Conservation (phyloP, 495 filamentous ascomycete genomes). For the Aspergillus indologenus region DNA sequence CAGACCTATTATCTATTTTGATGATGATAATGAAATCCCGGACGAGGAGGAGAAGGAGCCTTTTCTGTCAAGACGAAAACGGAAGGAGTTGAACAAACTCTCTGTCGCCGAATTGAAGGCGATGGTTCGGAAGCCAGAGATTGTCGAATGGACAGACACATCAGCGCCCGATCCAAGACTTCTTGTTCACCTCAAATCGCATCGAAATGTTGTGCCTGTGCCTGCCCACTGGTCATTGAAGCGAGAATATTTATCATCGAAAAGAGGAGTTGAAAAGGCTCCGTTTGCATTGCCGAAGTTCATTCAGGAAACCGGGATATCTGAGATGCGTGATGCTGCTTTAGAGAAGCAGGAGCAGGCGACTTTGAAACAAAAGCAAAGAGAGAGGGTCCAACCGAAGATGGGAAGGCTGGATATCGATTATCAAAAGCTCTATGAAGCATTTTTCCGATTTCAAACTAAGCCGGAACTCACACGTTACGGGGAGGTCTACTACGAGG, state of each 20-base stretch:
- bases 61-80: slow-evolving; percentile 87
- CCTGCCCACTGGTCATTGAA: slow-evolving; percentile 93
- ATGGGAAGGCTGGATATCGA: slow-evolving; percentile 98
- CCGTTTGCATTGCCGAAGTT: slow-evolving; percentile 93
- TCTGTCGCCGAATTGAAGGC: slow-evolving; percentile 95
- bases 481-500: slow-evolving; percentile 97
- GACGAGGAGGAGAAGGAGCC: slow-evolving; percentile 71
- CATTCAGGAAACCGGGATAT: slow-evolving; percentile 94
- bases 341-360: slow-evolving; percentile 92
- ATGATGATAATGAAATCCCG: slow-evolving; percentile 84
- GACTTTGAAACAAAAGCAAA: slow-evolving; percentile 88
- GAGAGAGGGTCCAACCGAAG: slow-evolving; percentile 91
- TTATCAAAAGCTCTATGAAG: slow-evolving; percentile 96
- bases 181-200: slow-evolving; percentile 88
- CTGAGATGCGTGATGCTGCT: slow-evolving; percentile 96
- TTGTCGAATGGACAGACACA: slow-evolving; percentile 96
- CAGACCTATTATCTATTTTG: slow-evolving; percentile 83
- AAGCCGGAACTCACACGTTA: slow-evolving; percentile 93
- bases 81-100: slow-evolving; percentile 85
- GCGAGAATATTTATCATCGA: slow-evolving; percentile 93
- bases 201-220: slow-evolving; percentile 94
- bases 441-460: slow-evolving; percentile 95
- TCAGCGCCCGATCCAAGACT: slow-evolving; percentile 88
- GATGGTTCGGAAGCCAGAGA: slow-evolving; percentile 83
- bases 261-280: slow-evolving; percentile 91